These are phyloP conservation scores for Ceratocystis variospora DNA, from an alignment of 2,329 filamentous ascomycete species.

Conservation along the genomic window DNA sequence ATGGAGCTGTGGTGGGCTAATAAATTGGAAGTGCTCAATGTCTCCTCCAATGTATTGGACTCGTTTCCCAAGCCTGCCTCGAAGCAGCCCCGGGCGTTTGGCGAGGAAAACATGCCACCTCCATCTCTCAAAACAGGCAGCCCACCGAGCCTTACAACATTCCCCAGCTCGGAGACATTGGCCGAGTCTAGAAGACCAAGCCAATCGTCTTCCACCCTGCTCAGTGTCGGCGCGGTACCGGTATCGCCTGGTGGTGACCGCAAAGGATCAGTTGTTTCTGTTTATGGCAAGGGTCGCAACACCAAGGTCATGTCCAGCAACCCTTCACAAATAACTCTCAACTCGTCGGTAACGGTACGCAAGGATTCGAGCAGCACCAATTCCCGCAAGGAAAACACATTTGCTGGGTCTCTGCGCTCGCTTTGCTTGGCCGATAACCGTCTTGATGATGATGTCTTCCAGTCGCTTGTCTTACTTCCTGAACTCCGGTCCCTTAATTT, in stretches of 20 bases:
- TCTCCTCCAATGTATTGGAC: constrained; percentile 86
- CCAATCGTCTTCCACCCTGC: constrained; percentile 61
- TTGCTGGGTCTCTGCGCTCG: constrained; percentile 71
- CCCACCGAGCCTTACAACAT: constrained; percentile 37
- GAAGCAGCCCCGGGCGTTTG: constrained; percentile 47
- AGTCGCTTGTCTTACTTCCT: constrained; percentile 67
- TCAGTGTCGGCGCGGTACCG: constrained; percentile 65
- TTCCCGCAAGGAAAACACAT: constrained; percentile 67
- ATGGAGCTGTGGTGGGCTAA: constrained; percentile 94
- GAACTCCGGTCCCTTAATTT: constrained; percentile 83
- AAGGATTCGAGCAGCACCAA: constrained; percentile 78
- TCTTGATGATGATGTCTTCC: constrained; percentile 87
- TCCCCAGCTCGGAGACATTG: constrained; percentile 67
- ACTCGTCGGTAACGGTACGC: constrained; percentile 40
- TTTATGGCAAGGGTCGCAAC: constrained; percentile 69
- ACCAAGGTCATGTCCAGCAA: constrained; percentile 65
- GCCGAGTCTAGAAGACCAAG: constrained; percentile 54
- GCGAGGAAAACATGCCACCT: constrained; percentile 32
- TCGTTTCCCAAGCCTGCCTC: constrained; percentile 78
- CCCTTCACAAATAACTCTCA: constrained; percentile 33
- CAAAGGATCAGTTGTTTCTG: constrained; percentile 74
- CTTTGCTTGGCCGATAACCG: constrained; percentile 87
- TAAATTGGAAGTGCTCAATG: constrained; percentile 79
- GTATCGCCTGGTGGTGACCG: constrained; percentile 45
- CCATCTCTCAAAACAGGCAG: constrained; percentile 27